Conservation (phyloP, 352 stramenopile genomes). For the Phytophthora syringae region DNA sequence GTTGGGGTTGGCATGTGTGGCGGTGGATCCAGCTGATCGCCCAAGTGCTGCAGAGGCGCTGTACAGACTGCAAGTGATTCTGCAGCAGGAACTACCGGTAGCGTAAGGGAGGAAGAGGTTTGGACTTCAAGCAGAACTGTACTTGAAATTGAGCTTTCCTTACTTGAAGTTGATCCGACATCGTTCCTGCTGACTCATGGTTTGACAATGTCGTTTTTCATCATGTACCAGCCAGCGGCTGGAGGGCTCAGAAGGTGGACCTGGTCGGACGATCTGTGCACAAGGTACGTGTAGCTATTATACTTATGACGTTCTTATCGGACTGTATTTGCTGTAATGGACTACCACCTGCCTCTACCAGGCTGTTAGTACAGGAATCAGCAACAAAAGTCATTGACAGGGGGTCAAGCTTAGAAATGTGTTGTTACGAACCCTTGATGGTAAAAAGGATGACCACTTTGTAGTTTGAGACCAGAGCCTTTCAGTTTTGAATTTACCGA, state of each 20-base stretch:
- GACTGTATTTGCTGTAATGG: not conserved
- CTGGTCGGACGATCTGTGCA: not conserved
- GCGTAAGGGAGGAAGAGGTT: not conserved
- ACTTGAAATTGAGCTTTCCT: not conserved
- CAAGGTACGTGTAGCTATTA: not conserved
- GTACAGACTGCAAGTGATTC: conserved; percentile 27
- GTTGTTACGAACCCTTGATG: not conserved
- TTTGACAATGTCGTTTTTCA: too few species aligned
- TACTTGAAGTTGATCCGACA: too few species aligned
- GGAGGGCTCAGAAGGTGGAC: not conserved
- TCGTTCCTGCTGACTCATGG: too few species aligned
- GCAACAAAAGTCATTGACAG: conserved; percentile 5
- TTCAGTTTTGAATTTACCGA: conserved; percentile 18
- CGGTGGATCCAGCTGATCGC: conserved; percentile 17
- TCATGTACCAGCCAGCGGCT: too few species aligned
- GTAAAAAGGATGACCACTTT: not conserved
- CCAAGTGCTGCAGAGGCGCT: conserved; percentile 31
- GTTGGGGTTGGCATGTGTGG: conserved; percentile 24
- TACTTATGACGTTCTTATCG: conserved; percentile 14
- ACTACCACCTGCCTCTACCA: conserved; percentile 6
- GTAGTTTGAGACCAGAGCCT: not conserved
- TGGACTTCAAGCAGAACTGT: not conserved
- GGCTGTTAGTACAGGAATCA: not conserved
- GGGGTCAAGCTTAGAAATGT: conserved; percentile 19
- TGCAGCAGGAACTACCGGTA: not conserved